These are phyloP conservation scores for Pseudevernia furfuracea DNA, from an alignment of 495 filamentous ascomycete genomes.

Conservation along the genomic window DNA sequence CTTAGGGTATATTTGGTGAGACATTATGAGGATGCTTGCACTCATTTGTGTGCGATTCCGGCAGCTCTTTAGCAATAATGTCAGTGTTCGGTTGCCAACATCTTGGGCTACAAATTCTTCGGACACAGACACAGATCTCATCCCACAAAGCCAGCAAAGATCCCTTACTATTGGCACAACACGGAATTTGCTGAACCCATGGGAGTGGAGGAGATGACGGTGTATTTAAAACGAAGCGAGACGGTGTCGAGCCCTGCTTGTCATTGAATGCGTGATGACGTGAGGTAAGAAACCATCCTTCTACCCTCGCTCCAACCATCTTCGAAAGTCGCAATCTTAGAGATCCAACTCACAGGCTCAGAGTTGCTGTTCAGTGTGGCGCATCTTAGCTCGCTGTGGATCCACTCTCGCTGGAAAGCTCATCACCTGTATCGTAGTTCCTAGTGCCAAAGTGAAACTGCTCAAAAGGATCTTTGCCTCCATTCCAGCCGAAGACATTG, in stretches of 20 bases:
- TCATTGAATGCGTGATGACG: too few species aligned
- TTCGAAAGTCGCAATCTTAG: not conserved
- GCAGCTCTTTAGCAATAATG: not conserved
- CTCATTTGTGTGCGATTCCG: not conserved
- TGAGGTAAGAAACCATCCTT: too few species aligned
- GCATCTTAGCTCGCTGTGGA: not conserved
- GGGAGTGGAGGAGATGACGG: too few species aligned
- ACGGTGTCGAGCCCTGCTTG: too few species aligned
- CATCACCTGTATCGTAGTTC: not conserved
- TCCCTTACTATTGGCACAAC: not conserved
- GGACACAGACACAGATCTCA: not conserved
- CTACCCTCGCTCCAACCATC: too few species aligned
- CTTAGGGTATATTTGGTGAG: not conserved
- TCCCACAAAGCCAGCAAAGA: not conserved
- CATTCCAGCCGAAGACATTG: not conserved
- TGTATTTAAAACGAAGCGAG: too few species aligned
- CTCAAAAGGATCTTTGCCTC: not conserved
- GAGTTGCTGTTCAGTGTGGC: not conserved
- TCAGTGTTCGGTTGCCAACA: not conserved
- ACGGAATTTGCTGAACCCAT: not conserved
- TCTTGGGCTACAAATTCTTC: not conserved
- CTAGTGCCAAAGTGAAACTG: not conserved
- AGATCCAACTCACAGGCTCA: not conserved
- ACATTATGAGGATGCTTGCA: not conserved
- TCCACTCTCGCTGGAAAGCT: not conserved